Evolutionary conservation across 2,329 filamentous ascomycete species (phyloP).

Genomic region (Aspergillus bombycis): DNA sequence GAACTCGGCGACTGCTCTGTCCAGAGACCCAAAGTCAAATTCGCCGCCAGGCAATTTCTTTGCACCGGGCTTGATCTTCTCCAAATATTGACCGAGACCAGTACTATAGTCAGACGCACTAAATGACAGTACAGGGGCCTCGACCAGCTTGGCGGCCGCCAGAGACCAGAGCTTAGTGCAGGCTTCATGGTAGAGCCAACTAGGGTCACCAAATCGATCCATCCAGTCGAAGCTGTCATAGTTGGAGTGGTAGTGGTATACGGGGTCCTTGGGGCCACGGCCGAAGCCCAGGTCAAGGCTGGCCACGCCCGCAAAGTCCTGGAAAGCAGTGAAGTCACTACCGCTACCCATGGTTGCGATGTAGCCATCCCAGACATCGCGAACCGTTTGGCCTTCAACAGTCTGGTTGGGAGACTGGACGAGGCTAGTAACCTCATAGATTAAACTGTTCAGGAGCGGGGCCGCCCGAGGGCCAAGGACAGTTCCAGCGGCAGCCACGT

Average conservation of each 20-base stretch:
- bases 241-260: slow-evolving; percentile 80
- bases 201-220: slow-evolving; percentile 71
- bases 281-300: slow-evolving; percentile 67
- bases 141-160: slow-evolving; percentile 63
- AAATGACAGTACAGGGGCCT: slow-evolving; percentile 65
- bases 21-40: slow-evolving; percentile 51
- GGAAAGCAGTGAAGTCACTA: slow-evolving; percentile 75
- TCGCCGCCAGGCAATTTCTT: slow-evolving; percentile 26
- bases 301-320: slow-evolving; percentile 70
- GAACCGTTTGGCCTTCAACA: slow-evolving; percentile 67
- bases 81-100: slow-evolving; percentile 53
- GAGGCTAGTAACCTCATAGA: slow-evolving; percentile 66
- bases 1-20: slow-evolving; percentile 54
- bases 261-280: slow-evolving; percentile 45
- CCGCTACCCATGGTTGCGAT: slow-evolving; percentile 72
- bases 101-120: slow-evolving; percentile 67
- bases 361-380: slow-evolving; percentile 66
- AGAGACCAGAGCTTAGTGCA: slow-evolving; percentile 69
- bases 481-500: slow-evolving; percentile 70
- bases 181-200: slow-evolving; percentile 62
- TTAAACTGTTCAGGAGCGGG: slow-evolving; percentile 73
- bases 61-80: slow-evolving; percentile 32
- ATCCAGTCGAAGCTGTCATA: slow-evolving; percentile 88
- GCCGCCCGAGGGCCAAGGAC: slow-evolving; percentile 68
- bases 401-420: slow-evolving; percentile 78